A percentile compares a stretch with the other conserved stretches of the same genome.
These are phyloP conservation scores for Chaetoceros tenuissimus DNA, from an alignment of 108 stramenopile genomes.

Conservation along the genomic window DNA sequence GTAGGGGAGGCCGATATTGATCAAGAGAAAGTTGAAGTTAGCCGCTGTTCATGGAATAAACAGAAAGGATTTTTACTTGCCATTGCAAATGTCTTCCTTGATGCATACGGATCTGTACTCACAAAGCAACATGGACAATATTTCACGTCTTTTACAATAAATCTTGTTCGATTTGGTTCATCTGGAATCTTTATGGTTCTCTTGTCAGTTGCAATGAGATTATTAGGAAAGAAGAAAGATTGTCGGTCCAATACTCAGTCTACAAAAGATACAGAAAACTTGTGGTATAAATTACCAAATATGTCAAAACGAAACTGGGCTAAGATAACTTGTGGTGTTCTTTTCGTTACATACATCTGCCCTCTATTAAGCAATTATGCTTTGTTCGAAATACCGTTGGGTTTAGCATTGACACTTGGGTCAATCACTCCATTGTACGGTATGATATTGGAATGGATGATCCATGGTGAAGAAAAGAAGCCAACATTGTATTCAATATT, in stretches of 20 bases:
- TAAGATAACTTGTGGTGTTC: slow-evolving; percentile 49
- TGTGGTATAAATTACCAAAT: slow-evolving; percentile 47
- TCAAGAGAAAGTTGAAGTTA: background rate
- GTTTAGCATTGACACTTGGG: slow-evolving; percentile 56
- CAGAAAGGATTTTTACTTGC: slow-evolving; percentile 48
- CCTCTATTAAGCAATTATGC: slow-evolving; percentile 78
- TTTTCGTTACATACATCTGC: slow-evolving; percentile 67
- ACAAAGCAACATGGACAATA: slow-evolving; percentile 63
- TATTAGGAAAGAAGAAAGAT: background rate
- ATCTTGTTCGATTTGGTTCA: slow-evolving; percentile 82
- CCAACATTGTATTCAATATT: slow-evolving; percentile 28
- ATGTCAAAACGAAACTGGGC: slow-evolving; percentile 42
- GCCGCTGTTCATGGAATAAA: slow-evolving; percentile 1
- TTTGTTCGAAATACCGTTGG: slow-evolving; percentile 74
- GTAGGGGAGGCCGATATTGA: slow-evolving; percentile 1
- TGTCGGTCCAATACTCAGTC: background rate
- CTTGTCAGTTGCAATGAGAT: slow-evolving; percentile 29
- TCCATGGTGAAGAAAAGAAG: slow-evolving; percentile 27
- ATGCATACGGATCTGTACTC: slow-evolving; percentile 63
- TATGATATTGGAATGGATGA: slow-evolving; percentile 37
- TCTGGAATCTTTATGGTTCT: slow-evolving; percentile 50
- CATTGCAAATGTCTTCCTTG: slow-evolving; percentile 61
- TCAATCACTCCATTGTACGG: slow-evolving; percentile 77
- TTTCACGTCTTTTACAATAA: slow-evolving; percentile 78
- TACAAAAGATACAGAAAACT: slow-evolving; percentile 2